Evolutionary conservation across 805 yeast species (phyloP).

Genomic region (Isabelozyma pseudorhagii): DNA sequence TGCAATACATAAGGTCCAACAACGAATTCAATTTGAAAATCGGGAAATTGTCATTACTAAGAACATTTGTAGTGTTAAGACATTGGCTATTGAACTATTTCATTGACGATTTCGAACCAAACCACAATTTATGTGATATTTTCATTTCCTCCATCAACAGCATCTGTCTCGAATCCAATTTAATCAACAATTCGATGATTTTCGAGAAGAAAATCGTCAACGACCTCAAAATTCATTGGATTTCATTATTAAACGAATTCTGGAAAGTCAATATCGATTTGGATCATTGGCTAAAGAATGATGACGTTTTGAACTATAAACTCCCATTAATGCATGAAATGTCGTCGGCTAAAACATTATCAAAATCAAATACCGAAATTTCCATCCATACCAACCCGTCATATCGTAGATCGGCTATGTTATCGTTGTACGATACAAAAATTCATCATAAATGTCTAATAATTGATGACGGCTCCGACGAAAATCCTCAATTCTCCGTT

Average conservation of each 20-base stretch:
- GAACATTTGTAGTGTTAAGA: slow-evolving; percentile 83
- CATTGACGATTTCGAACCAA: slow-evolving; percentile 62
- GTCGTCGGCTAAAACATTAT: slow-evolving; percentile 14
- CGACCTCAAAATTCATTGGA: slow-evolving; percentile 43
- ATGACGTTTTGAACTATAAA: slow-evolving; percentile 13
- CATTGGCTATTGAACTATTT: slow-evolving; percentile 91
- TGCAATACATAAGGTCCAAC: slow-evolving; percentile 38
- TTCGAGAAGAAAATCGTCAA: slow-evolving; percentile 35
- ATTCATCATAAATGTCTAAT: slow-evolving; percentile 32
- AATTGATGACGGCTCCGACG: slow-evolving; percentile 25
- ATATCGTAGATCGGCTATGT: slow-evolving; percentile 43
- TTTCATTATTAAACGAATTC: slow-evolving; percentile 28
- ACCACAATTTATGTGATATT: slow-evolving; percentile 29
- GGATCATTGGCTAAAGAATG: slow-evolving; percentile 7
- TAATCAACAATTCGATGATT: slow-evolving; percentile 20
- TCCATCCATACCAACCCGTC: slow-evolving; percentile 43
- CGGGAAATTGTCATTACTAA: slow-evolving; percentile 66
- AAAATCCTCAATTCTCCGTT: slow-evolving; percentile 37
- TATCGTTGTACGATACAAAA: slow-evolving; percentile 39
- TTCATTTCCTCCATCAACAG: slow-evolving; percentile 51
- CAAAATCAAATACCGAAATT: slow-evolving; percentile 32
- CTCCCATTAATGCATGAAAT: slow-evolving; percentile 28
- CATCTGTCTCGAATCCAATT: slow-evolving; percentile 25
- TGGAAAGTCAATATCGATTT: slow-evolving; percentile 23
- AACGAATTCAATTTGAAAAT: slow-evolving; percentile 26